phyloP scores from a whole-genome alignment of 83 land plant species.

The Picea mariana region DNA sequence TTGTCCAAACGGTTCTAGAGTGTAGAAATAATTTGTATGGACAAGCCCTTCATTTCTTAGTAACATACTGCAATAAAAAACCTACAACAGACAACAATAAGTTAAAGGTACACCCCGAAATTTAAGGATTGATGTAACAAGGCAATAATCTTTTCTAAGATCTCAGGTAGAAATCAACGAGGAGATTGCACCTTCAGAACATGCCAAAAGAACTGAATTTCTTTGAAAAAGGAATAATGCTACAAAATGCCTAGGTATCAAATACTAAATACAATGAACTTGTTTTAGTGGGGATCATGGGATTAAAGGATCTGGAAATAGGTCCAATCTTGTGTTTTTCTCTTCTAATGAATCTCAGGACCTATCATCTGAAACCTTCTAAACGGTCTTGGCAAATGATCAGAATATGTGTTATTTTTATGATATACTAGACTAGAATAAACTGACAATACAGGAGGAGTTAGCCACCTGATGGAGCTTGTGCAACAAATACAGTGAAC shows the following conservation, averaged over 20 bases:
- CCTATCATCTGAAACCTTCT: too few relatives aligned
- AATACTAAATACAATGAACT: neutral
- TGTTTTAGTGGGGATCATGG: too few relatives aligned
- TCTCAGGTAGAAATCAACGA: neutral
- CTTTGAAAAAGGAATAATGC: neutral
- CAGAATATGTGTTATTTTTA: too few relatives aligned
- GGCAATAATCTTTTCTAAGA: neutral
- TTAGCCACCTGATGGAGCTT: too few relatives aligned
- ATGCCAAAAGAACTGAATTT: neutral
- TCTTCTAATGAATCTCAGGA: too few relatives aligned
- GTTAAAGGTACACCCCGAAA: neutral
- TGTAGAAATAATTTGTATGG: neutral
- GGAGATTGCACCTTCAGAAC: neutral
- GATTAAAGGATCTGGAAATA: too few relatives aligned
- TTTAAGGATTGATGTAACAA: neutral
- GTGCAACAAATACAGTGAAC: neutral
- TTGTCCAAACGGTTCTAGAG: neutral
- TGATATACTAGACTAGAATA: too few relatives aligned
- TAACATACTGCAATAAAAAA: neutral
- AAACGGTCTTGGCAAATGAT: too few relatives aligned
- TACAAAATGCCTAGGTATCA: neutral
- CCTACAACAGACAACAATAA: neutral
- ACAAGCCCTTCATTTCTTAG: neutral
- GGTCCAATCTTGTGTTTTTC: too few relatives aligned
- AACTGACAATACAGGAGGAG: too few relatives aligned